Base-by-base conservation (phyloP, 1,139 yeast species). In the Yueomyces sp. region DNA sequence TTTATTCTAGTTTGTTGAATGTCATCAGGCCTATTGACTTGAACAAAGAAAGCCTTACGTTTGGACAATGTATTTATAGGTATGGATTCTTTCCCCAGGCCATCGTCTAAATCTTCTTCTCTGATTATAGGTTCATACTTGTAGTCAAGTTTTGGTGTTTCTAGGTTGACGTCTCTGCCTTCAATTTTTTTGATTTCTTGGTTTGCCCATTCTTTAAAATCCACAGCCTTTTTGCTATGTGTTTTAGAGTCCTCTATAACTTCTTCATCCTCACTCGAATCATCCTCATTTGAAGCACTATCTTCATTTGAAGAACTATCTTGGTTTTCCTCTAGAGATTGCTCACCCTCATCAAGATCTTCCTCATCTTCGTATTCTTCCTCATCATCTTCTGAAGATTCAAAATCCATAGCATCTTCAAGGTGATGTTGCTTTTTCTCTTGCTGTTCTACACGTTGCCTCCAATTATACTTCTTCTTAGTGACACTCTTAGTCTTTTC, bases 1-100 rank as follows among this genome's bases (percentile, higher is more conserved):
- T 78, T 72, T 58, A 78, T 66, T 50, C 98, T 70, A 37, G 71
- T 71, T 36, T 67, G 62, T 56, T 86, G 94, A 27, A 89, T 74
- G 34, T 73, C 78, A 0, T 72, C 75, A 1, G 76, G 54, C 51
- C 98, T 72, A 6, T 69, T 67, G 0, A 91, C 82, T 19, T 75
- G 68, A 9, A 87, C 91, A 47, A 67, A 83, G 45, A 75, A 75
- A 0, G 93, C 79, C 46, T 78, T 74, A 52, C 95, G 68, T 37
- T 72, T 62, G 25, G 77, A 63, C 1, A 63, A 56, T 44, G 70
- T 73, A 55, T 81, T 68, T 6, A 80, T 68, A 2, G 80, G 78
- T 39, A 80, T 66, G 43, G 65, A 69, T 27, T 73, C 75, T 49
- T 75, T 80, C 46, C 71, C 73, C 41, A 79, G 69, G 2, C 79